Percentiles rank a stretch among this genome's conserved stretches.
Conservation (phyloP, 495 filamentous ascomycete genomes). For the Penicillium tannophilum region DNA sequence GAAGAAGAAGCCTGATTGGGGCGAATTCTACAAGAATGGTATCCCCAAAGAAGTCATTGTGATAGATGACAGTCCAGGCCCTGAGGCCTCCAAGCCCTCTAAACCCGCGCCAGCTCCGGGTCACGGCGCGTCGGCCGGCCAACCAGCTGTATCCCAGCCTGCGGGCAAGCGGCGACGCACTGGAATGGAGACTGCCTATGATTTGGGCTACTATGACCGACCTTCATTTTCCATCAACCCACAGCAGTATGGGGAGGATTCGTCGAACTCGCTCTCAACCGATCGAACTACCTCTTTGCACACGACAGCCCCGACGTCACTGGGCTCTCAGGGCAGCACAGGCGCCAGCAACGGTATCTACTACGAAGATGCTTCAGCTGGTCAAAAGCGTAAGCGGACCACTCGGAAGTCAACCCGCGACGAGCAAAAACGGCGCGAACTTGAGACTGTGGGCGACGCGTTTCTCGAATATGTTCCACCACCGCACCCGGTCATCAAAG, state of each 20-base stretch:
- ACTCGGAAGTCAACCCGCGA: slow-evolving; percentile 76
- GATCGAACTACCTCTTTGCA: slow-evolving; percentile 84
- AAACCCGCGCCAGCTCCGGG: slow-evolving; percentile 33
- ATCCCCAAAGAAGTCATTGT: slow-evolving; percentile 92
- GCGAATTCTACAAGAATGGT: slow-evolving; percentile 89
- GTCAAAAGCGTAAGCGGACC: slow-evolving; percentile 85
- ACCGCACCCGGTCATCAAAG: slow-evolving; percentile 85
- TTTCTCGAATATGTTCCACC: slow-evolving; percentile 82
- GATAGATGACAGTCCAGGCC: slow-evolving; percentile 87
- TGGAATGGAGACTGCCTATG: slow-evolving; percentile 63
- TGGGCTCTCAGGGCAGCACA: slow-evolving; percentile 73
- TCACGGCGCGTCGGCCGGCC: slow-evolving; percentile 13
- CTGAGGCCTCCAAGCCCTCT: slow-evolving; percentile 51
- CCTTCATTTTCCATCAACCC: slow-evolving; percentile 71
- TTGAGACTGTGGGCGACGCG: slow-evolving; percentile 66
- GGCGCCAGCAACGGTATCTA: slow-evolving; percentile 56
- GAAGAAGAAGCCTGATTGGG: slow-evolving; percentile 74
- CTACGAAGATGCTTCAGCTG: slow-evolving; percentile 58
- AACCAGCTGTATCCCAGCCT: slow-evolving; percentile 46
- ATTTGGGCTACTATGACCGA: slow-evolving; percentile 62
- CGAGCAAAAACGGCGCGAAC: slow-evolving; percentile 75
- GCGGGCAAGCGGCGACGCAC: slow-evolving; percentile 66
- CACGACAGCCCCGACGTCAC: slow-evolving; percentile 88
- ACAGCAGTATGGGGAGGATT: slow-evolving; percentile 63
- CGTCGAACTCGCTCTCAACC: slow-evolving; percentile 74